Conservation (phyloP, 73 alveolate species). For the Tetrahymena borealis region DNA sequence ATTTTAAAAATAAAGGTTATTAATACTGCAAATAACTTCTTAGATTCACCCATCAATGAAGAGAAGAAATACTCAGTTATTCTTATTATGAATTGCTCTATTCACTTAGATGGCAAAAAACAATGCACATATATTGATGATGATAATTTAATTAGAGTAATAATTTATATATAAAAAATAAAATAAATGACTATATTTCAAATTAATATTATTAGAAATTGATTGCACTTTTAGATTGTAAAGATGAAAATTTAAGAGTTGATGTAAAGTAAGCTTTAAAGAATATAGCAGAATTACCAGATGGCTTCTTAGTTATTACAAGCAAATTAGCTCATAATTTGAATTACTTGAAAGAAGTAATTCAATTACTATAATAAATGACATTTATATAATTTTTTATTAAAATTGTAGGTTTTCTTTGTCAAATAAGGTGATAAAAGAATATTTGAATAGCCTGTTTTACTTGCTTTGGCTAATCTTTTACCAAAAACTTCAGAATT, state of each 20-base stretch:
- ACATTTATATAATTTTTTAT: too few species aligned
- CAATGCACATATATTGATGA: conserved; percentile 22
- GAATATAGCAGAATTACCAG: conserved; percentile 44
- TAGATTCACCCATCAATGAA: conserved; percentile 16
- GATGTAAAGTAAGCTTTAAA: conserved; percentile 37
- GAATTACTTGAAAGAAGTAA: conserved; percentile 10
- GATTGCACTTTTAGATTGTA: conserved; percentile 9
- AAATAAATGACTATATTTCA: neutral
- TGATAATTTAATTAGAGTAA: conserved; percentile 20
- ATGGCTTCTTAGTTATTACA: conserved; percentile 33
- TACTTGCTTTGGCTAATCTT: neutral
- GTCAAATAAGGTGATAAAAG: neutral
- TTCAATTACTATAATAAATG: neutral
- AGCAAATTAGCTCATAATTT: conserved; percentile 1
- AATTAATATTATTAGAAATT: neutral
- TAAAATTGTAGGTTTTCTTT: neutral
- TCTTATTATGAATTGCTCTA: conserved; percentile 35
- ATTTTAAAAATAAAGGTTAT: conserved; percentile 35
- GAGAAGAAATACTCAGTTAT: conserved; percentile 29
- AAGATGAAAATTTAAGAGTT: conserved; percentile 6
- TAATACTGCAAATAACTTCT: conserved; percentile 14
- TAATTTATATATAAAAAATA: neutral
- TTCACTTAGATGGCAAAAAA: conserved; percentile 37
- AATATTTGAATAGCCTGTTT: neutral
- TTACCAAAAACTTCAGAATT: neutral